A percentile compares a stretch with the other conserved stretches of the same genome.
phyloP scores from a whole-genome alignment of 306 rosid species.

The Vachellia pachyceras region DNA sequence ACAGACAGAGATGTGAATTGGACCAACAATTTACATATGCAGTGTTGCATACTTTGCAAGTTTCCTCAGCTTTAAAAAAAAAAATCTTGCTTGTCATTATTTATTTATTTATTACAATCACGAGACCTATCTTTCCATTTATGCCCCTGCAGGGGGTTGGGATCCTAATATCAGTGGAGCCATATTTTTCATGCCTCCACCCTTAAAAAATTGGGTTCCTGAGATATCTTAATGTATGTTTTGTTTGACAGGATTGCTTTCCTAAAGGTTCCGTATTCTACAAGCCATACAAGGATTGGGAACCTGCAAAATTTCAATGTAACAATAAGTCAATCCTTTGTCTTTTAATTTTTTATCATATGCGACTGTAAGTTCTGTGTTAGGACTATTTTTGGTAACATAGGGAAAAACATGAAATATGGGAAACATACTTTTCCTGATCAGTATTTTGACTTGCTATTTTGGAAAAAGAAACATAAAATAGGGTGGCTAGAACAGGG shows the following conservation, averaged over 20 bases:
- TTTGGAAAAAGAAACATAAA: too few species aligned
- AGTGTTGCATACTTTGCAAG: conserved; percentile 8
- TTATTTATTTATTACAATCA: conserved; percentile 8
- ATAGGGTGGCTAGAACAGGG: too few species aligned
- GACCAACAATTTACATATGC: conserved; percentile 11
- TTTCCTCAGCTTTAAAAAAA: conserved; percentile 27
- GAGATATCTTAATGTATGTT: conserved; percentile 18
- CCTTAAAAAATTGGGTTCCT: conserved; percentile 9
- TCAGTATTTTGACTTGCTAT: too few species aligned
- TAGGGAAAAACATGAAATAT: too few species aligned
- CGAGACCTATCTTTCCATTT: neutral
- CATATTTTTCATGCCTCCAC: conserved; percentile 4
- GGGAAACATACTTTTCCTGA: too few species aligned
- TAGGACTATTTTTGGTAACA: too few species aligned
- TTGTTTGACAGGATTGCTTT: conserved; percentile 14
- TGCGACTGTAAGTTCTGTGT: neutral
- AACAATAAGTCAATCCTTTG: too few species aligned
- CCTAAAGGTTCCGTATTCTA: conserved; percentile 14
- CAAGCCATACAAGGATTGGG: conserved; percentile 14
- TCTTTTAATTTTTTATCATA: too few species aligned
- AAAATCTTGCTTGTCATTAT: conserved; percentile 9
- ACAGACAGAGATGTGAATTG: conserved; percentile 5
- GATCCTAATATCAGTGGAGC: conserved; percentile 19
- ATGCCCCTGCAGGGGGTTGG: neutral
- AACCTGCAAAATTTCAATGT: conserved; percentile 14